A percentile compares a stretch with the other conserved stretches of the same genome.
phyloP scores from a whole-genome alignment of 1,284 basidiomycete genomes.

The Tremellales sp. region DNA sequence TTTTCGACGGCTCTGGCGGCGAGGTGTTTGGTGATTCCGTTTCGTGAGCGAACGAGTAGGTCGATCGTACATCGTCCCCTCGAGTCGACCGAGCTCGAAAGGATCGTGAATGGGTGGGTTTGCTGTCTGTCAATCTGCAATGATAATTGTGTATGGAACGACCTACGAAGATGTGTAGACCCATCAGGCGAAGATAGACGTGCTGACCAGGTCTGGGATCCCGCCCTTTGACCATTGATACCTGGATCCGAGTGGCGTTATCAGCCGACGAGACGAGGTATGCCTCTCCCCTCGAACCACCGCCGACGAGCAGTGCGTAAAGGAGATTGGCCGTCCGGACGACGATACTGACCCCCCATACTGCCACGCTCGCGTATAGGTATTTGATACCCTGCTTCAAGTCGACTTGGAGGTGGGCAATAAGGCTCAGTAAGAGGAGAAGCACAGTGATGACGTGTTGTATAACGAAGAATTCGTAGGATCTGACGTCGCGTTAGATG shows the following conservation, averaged over 20 bases:
- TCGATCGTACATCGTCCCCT: neutral
- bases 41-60: constrained; percentile 2
- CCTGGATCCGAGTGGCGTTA: neutral
- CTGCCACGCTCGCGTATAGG: constrained; percentile 2
- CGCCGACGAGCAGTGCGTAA: neutral
- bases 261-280: constrained; percentile 1
- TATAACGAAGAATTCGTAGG: constrained; percentile 7
- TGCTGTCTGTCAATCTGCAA: neutral
- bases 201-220: constrained; percentile 3
- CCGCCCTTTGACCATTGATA: no score
- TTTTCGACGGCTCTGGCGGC: neutral
- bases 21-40: constrained; percentile 2
- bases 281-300: neutral
- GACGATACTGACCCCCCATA: constrained; percentile 5
- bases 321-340: neutral
- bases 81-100: neutral
- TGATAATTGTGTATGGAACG: no score
- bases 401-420: constrained; percentile 4
- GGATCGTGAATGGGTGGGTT: constrained; percentile 2
- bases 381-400: constrained; percentile 1
- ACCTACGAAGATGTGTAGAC: constrained; percentile 5
- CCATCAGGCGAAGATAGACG: constrained; percentile 2
- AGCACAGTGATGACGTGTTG: constrained; percentile 4
- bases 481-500: neutral
- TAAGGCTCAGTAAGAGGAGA: constrained; percentile 2